Evolutionary conservation across 768 basidiomycete genomes (phyloP).

Genomic region (Suillus clintonianus): DNA sequence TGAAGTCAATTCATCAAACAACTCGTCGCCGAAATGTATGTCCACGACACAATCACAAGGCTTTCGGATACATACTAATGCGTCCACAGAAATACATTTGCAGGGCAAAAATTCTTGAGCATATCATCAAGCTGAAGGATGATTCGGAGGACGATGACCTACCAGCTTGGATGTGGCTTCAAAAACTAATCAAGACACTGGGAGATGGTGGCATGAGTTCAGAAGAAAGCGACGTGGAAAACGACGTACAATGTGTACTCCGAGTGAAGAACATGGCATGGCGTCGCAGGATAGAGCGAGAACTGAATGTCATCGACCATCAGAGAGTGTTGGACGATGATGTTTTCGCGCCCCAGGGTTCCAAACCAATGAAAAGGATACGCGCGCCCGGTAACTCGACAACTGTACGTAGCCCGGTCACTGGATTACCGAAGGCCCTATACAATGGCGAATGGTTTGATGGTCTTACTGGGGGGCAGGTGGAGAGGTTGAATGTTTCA

Average conservation of each 20-base stretch:
- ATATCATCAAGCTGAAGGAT: neutral
- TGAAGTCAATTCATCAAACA: constrained; percentile 4
- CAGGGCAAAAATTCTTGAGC: neutral
- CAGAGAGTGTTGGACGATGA: neutral
- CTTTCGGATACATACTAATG: neutral
- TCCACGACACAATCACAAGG: neutral
- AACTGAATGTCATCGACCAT: neutral
- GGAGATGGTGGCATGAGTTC: neutral
- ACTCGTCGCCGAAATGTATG: constrained; percentile 8
- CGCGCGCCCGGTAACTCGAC: neutral
- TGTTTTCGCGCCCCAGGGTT: neutral
- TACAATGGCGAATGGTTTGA: neutral
- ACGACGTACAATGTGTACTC: neutral
- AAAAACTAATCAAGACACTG: neutral
- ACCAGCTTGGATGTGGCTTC: neutral
- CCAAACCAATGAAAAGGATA: neutral
- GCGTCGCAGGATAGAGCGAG: neutral
- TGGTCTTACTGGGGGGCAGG: neutral
- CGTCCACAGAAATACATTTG: neutral
- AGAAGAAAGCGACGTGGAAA: neutral
- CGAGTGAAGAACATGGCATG: too few relatives aligned
- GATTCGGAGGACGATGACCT: neutral
- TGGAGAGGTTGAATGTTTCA: too few relatives aligned
- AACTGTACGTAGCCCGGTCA: neutral
- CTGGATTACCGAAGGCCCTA: neutral